Percentiles rank a stretch among this genome's conserved stretches.
phyloP scores from a whole-genome alignment of 1,139 yeast genomes.

The Yamadazyma kanchanaburiensis region DNA sequence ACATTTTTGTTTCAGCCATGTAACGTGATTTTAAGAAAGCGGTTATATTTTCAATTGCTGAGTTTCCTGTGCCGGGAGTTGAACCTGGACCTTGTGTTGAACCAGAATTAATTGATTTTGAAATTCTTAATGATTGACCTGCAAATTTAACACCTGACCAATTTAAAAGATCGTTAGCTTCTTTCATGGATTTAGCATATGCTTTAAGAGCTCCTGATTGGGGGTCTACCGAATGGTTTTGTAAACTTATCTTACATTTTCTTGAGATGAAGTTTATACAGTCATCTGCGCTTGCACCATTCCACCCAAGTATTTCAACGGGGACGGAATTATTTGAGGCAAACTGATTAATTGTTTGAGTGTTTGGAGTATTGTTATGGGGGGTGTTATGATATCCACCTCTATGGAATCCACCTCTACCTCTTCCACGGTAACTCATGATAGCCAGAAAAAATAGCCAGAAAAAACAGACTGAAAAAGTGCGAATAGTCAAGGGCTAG shows the following conservation, averaged over 20 bases:
- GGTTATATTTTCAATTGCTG: conserved; percentile 52
- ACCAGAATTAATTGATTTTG: conserved; percentile 17
- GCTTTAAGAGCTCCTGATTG: conserved; percentile 53
- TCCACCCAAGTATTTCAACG: conserved; percentile 77
- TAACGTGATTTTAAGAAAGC: conserved; percentile 65
- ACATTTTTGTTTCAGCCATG: conserved; percentile 58
- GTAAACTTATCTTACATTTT: conserved; percentile 57
- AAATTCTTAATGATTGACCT: conserved; percentile 62
- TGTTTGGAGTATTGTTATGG: conserved; percentile 14
- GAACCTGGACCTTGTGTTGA: conserved; percentile 7
- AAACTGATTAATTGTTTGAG: conserved; percentile 29
- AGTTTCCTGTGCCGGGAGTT: conserved; percentile 7
- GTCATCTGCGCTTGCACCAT: conserved; percentile 70
- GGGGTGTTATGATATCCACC: conserved; percentile 13
- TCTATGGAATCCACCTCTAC: conserved; percentile 30
- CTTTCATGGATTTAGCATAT: conserved; percentile 49
- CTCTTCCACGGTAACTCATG: conserved; percentile 42
- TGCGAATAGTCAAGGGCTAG: too few relatives aligned
- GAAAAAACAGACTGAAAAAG: too few relatives aligned
- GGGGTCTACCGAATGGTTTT: conserved; percentile 42
- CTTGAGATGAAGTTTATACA: conserved; percentile 66
- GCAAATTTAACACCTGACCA: conserved; percentile 84
- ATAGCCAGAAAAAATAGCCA: not conserved
- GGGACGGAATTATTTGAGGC: conserved; percentile 36
- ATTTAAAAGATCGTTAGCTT: conserved; percentile 56